Base-by-base conservation (phyloP, 1,284 basidiomycete species). In the Wolfiporia cocos region DNA sequence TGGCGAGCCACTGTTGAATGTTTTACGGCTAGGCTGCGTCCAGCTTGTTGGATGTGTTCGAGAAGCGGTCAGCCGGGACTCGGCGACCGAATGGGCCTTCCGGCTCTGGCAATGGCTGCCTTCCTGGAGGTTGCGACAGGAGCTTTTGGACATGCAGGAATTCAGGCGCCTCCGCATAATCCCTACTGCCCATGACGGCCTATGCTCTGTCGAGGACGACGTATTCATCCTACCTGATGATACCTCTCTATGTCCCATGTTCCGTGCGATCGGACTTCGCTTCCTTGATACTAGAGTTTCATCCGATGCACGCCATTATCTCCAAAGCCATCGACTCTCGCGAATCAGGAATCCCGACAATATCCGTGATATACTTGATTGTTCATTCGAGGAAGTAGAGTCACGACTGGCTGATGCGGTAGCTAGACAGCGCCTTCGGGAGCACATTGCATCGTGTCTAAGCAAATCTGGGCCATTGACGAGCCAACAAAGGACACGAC, bases 61-160 rank as follows among this genome's bases (percentile, higher is more conserved):
- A 5, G 20, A 11, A n/a, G 30, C 6, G 18, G 17, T 36, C 7
- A 21, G 22, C 15, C 11, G 11, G 10, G 34, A 36, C 11, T 14
- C 5, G 12, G 3, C 17, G 17, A 21, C 17, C 11, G 19, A 33
- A 7, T 45, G 43, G 43, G 17, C 42, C 9, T 11, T 37, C 5
- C 5, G 21, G 18, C 45, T 48, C 31, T 48, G 46, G 46, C 30
- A 11, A 10, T 48, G 46, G 46, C 9, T 41, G 6, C 32, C 20
- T 12, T 24, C 28, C 6, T 44, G 46, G 42, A 20, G 11, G 7
- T 14, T 12, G 4, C 17, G 11, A 10, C 7, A 11, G 7, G 32
- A 34, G 15, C 32, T 34, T 17, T 7, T 34, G 10, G 32, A 9
- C 17, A n/a, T n/a, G n/a, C n/a, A n/a, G n/a, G 32, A 9, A 7